A percentile compares a stretch with the other conserved stretches of the same genome.
Conservation (phyloP, 352 stramenopile genomes). For the Blastocystis sp. region DNA sequence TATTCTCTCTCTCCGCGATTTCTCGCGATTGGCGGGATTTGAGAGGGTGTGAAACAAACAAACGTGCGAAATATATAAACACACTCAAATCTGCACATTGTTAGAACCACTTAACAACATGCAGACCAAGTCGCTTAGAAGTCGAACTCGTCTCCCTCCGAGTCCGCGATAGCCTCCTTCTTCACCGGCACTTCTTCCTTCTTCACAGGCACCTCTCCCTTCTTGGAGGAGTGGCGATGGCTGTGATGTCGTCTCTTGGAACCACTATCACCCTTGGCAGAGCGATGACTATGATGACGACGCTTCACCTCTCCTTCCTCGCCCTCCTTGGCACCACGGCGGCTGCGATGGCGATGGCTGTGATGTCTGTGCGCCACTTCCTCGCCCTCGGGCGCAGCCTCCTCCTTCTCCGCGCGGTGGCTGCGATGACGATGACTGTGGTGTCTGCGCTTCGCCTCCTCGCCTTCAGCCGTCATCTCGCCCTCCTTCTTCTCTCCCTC, state of each 20-base stretch:
- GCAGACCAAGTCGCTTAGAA: slow-evolving; percentile 23
- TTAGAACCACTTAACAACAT: slow-evolving; percentile 67
- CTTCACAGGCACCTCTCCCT: slow-evolving; percentile 13
- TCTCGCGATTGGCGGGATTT: background rate
- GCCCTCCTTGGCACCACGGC: background rate
- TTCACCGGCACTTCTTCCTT: slow-evolving; percentile 20
- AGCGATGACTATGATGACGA: background rate
- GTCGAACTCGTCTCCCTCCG: slow-evolving; percentile 7
- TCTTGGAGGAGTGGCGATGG: background rate
- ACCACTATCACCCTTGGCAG: background rate
- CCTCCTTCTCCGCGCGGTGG: background rate
- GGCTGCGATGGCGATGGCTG: background rate
- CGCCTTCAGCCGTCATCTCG: background rate
- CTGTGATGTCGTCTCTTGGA: slow-evolving; percentile 26
- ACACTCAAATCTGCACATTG: slow-evolving; percentile 15
- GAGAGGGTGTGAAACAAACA: background rate
- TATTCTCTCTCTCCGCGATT: background rate
- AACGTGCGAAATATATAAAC: background rate
- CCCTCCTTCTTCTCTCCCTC: background rate
- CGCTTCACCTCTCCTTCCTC: background rate
- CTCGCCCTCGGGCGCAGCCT: background rate
- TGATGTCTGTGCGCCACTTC: background rate
- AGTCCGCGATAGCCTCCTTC: background rate
- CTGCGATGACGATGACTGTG: slow-evolving; percentile 18
- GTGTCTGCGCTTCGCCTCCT: background rate